A percentile compares a stretch with the other conserved stretches of the same genome.
Conservation (phyloP, 768 basidiomycete species). For the Boletus sp. region DNA sequence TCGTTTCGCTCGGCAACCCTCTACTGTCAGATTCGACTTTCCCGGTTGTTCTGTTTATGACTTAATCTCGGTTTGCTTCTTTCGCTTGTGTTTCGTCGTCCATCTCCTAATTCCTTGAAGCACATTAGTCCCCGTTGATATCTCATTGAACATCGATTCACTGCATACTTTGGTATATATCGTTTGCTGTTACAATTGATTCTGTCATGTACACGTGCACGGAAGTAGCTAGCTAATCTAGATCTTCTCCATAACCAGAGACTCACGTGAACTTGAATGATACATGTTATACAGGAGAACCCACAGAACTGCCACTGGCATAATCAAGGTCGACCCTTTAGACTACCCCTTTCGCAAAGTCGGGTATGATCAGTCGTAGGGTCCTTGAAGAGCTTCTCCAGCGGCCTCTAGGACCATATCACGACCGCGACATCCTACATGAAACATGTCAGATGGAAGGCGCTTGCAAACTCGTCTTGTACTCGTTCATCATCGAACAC, state of each 20-base stretch:
- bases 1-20: neutral
- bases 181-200: slow-evolving; percentile 28
- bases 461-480: slow-evolving; percentile 17
- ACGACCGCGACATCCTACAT: slow-evolving; percentile 24
- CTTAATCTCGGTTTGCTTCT: slow-evolving; percentile 24
- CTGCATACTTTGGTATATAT: slow-evolving; percentile 29
- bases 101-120: slow-evolving; percentile 26
- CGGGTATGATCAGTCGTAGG: slow-evolving; percentile 17
- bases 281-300: neutral
- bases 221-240: slow-evolving; percentile 24
- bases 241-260: neutral
- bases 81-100: slow-evolving; percentile 15
- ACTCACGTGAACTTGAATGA: neutral
- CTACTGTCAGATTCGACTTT: slow-evolving; percentile 14
- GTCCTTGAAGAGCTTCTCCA: slow-evolving; percentile 24
- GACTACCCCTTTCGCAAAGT: neutral
- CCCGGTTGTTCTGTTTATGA: slow-evolving; percentile 27
- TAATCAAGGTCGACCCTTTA: too few species aligned
- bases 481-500: slow-evolving; percentile 31
- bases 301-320: neutral
- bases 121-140: slow-evolving; percentile 20
- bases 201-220: slow-evolving; percentile 27
- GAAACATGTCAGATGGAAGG: slow-evolving; percentile 18
- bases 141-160: slow-evolving; percentile 25
- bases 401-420: slow-evolving; percentile 30